Percentiles rank a stretch among this genome's conserved stretches.
These are phyloP conservation scores for Paxillus involutus DNA, from an alignment of 768 basidiomycete genomes.

Conservation along the genomic window DNA sequence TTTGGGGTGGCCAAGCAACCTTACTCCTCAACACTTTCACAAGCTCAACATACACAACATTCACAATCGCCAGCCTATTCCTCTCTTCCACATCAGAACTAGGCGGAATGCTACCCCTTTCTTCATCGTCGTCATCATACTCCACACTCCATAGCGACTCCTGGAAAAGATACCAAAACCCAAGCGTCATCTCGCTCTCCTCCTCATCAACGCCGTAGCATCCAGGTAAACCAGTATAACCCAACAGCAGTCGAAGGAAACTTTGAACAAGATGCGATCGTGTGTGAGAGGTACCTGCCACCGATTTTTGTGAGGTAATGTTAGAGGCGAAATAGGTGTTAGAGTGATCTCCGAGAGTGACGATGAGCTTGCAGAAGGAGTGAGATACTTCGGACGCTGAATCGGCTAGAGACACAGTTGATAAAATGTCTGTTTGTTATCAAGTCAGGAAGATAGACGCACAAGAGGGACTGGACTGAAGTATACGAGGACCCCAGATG, in stretches of 20 bases:
- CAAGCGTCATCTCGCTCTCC: conserved; percentile 82
- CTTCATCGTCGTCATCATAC: conserved; percentile 41
- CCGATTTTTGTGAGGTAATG: conserved; percentile 48
- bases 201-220: conserved; percentile 84
- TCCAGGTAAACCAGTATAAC: conserved; percentile 74
- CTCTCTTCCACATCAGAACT: conserved; percentile 26
- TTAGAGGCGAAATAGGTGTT: conserved; percentile 71
- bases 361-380: conserved; percentile 78
- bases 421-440: neutral
- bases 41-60: conserved; percentile 77
- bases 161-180: conserved; percentile 90
- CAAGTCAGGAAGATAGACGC: conserved; percentile 14
- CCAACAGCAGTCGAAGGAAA: conserved; percentile 68
- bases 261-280: conserved; percentile 60
- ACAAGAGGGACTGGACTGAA: conserved; percentile 38
- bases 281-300: conserved; percentile 36
- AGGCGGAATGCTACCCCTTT: conserved; percentile 17
- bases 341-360: conserved; percentile 85
- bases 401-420: conserved; percentile 17
- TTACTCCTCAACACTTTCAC: conserved; percentile 72
- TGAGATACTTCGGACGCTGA: conserved; percentile 56
- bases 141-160: conserved; percentile 79
- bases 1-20: conserved; percentile 63
- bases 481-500: conserved; percentile 48
- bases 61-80: conserved; percentile 55